Conservation (phyloP, 2,329 filamentous ascomycete genomes). For the Fusarium sp. region DNA sequence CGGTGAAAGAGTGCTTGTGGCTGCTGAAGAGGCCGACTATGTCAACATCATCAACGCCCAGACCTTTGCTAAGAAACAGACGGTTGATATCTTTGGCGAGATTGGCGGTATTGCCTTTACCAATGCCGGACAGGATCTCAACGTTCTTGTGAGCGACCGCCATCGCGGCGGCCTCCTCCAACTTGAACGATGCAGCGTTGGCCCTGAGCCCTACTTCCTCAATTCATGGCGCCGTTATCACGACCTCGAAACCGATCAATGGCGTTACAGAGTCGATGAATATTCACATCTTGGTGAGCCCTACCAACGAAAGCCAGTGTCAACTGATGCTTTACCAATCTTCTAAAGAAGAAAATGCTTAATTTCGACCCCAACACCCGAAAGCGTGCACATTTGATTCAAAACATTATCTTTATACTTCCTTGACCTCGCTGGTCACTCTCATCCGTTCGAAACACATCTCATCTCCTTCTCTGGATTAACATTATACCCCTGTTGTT, state of each 20-base stretch:
- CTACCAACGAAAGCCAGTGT: conserved; percentile 35
- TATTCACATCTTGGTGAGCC: conserved; percentile 25
- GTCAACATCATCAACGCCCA: conserved; percentile 79
- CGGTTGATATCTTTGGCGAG: conserved; percentile 81
- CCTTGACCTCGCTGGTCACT: conserved; percentile 17
- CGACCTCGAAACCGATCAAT: conserved; percentile 14
- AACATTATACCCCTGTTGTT: conserved; percentile 40
- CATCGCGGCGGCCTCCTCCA: conserved; percentile 77
- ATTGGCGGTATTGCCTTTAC: conserved; percentile 78
- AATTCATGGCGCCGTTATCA: conserved; percentile 36
- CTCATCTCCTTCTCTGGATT: conserved; percentile 10
- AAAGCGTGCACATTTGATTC: conserved; percentile 7
- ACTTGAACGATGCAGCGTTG: conserved; percentile 64
- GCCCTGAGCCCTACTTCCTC: conserved; percentile 47
- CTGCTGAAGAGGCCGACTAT: conserved; percentile 82
- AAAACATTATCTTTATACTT: conserved; percentile 14
- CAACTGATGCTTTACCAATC: conserved; percentile 36
- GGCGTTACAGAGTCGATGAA: conserved; percentile 29
- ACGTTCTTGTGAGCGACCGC: conserved; percentile 76
- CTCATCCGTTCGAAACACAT: conserved; percentile 2
- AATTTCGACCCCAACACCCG: neutral
- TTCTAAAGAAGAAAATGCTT: conserved; percentile 17
- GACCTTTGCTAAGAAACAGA: conserved; percentile 76
- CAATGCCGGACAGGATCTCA: conserved; percentile 77
- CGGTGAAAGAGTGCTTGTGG: conserved; percentile 76